These are phyloP conservation scores for Chaetomium fimeti DNA, from an alignment of 495 filamentous ascomycete genomes.

Conservation along the genomic window DNA sequence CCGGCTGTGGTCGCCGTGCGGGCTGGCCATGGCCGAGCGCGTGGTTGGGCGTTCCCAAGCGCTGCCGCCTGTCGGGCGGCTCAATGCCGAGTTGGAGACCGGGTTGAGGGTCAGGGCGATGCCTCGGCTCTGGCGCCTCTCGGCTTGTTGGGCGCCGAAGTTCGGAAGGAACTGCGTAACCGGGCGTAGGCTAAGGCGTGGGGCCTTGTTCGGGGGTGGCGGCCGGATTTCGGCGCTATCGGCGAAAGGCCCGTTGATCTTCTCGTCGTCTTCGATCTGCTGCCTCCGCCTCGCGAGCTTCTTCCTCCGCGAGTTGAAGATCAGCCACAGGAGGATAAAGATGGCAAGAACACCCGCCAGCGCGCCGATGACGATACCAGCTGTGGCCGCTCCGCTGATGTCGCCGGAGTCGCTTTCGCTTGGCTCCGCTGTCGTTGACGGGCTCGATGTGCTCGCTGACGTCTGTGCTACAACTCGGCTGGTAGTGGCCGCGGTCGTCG, in stretches of 20 bases:
- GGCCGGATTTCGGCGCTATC: slow-evolving; percentile 39
- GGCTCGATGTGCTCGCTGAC: slow-evolving; percentile 18
- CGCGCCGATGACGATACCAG: slow-evolving; percentile 80
- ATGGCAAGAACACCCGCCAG: slow-evolving; percentile 62
- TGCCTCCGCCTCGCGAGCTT: slow-evolving; percentile 43
- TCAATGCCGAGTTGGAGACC: slow-evolving; percentile 35
- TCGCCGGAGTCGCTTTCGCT: slow-evolving; percentile 34
- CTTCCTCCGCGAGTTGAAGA: slow-evolving; percentile 63
- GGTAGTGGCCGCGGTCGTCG: slow-evolving; percentile 22
- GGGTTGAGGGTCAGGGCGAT: slow-evolving; percentile 44
- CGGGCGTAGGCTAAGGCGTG: slow-evolving; percentile 80
- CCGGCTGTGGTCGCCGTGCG: slow-evolving; percentile 31
- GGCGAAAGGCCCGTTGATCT: slow-evolving; percentile 48
- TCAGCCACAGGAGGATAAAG: slow-evolving; percentile 61
- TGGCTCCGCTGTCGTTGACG: slow-evolving; percentile 30
- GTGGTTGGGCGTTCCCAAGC: slow-evolving; percentile 43
- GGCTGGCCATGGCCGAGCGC: slow-evolving; percentile 27
- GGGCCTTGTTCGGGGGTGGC: slow-evolving; percentile 47
- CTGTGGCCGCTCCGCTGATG: slow-evolving; percentile 67
- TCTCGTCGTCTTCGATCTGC: slow-evolving; percentile 59
- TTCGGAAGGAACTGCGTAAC: slow-evolving; percentile 84
- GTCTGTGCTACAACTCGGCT: not conserved
- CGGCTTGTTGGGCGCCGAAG: slow-evolving; percentile 41
- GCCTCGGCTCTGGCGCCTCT: slow-evolving; percentile 50
- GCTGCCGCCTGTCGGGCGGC: slow-evolving; percentile 36